Evolutionary conservation across 1,139 yeast species (phyloP).

Genomic region (Magnusiomyces tetraspermus): DNA sequence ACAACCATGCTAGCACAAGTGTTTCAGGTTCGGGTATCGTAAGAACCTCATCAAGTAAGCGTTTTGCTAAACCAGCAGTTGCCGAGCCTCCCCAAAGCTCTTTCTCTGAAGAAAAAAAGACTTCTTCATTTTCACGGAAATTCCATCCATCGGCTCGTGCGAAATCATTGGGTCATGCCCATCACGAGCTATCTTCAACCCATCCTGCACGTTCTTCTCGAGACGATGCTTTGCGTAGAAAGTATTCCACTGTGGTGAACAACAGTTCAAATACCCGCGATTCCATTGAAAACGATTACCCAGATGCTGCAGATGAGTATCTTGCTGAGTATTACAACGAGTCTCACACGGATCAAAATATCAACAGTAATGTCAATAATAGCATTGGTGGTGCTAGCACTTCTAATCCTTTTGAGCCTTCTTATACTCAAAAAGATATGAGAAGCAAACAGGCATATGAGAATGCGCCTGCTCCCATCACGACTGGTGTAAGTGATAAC

Average conservation of each 20-base stretch:
- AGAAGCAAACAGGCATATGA: background rate
- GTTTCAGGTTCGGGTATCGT: background rate
- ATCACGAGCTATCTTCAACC: slow-evolving; percentile 31
- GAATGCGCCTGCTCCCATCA: background rate
- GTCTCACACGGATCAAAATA: slow-evolving; percentile 17
- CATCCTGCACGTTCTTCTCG: slow-evolving; percentile 17
- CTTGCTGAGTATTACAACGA: slow-evolving; percentile 58
- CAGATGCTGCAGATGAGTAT: slow-evolving; percentile 45
- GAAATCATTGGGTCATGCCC: slow-evolving; percentile 73
- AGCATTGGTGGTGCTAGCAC: slow-evolving; percentile 2
- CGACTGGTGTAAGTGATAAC: too few species aligned
- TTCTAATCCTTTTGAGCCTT: too few species aligned
- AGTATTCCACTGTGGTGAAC: slow-evolving; percentile 25
- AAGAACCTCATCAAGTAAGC: background rate
- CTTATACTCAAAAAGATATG: background rate
- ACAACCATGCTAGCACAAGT: too few species aligned
- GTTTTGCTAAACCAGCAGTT: background rate
- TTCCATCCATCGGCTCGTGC: slow-evolving; percentile 81
- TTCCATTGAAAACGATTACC: slow-evolving; percentile 35
- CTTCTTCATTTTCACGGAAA: background rate
- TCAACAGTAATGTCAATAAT: slow-evolving; percentile 1
- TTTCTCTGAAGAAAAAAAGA: background rate
- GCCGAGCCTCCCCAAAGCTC: background rate
- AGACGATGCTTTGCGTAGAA: slow-evolving; percentile 24
- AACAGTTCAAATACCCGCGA: background rate